These are phyloP conservation scores for Drechslera avenae DNA, from an alignment of 2,329 filamentous ascomycete genomes.

Conservation along the genomic window DNA sequence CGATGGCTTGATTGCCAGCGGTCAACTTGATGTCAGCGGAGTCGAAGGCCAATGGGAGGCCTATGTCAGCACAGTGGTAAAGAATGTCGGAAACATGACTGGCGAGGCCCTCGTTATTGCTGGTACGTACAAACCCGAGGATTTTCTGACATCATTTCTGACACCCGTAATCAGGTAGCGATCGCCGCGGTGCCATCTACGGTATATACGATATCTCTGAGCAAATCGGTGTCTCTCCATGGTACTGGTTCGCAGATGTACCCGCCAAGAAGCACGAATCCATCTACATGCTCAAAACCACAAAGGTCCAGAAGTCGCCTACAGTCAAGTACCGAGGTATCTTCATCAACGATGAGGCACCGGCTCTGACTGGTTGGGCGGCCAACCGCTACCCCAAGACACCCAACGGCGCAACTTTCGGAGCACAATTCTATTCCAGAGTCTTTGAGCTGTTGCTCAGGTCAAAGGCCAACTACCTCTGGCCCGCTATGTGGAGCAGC, in stretches of 20 bases:
- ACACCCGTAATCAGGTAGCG: slow-evolving; percentile 52
- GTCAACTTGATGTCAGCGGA: slow-evolving; percentile 62
- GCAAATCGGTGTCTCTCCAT: slow-evolving; percentile 74
- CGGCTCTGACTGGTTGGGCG: slow-evolving; percentile 70
- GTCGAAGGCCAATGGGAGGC: slow-evolving; percentile 72
- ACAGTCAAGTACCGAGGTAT: slow-evolving; percentile 71
- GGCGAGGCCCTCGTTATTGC: slow-evolving; percentile 68
- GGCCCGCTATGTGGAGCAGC: slow-evolving; percentile 73
- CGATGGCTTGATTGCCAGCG: slow-evolving; percentile 60
- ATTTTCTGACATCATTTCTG: not conserved
- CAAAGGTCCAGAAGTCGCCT: slow-evolving; percentile 64
- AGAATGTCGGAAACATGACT: slow-evolving; percentile 62
- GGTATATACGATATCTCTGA: slow-evolving; percentile 74
- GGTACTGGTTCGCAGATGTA: slow-evolving; percentile 72
- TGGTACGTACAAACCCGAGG: slow-evolving; percentile 50
- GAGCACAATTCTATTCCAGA: slow-evolving; percentile 68
- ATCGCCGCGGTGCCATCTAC: slow-evolving; percentile 70
- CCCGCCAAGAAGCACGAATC: slow-evolving; percentile 57
- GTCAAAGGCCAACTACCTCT: slow-evolving; percentile 74
- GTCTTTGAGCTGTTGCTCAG: slow-evolving; percentile 75
- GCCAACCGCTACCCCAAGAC: slow-evolving; percentile 58
- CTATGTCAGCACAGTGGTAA: slow-evolving; percentile 65
- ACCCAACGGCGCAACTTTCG: slow-evolving; percentile 52
- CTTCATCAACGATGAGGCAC: slow-evolving; percentile 74
- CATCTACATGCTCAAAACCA: slow-evolving; percentile 61